Base-by-base conservation (phyloP, 1,284 basidiomycete species). In the Singerocomus inundabilis region DNA sequence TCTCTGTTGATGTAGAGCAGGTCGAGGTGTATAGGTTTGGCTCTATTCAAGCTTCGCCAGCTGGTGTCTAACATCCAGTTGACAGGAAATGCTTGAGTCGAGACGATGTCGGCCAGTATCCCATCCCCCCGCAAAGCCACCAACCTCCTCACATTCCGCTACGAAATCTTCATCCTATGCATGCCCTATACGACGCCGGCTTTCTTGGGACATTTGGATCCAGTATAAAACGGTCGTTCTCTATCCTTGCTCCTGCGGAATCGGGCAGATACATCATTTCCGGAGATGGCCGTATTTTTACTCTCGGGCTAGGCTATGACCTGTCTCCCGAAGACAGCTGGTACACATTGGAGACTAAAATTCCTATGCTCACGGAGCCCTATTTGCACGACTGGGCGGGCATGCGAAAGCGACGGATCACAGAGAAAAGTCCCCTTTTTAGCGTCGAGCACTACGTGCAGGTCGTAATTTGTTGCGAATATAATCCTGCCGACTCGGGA, bases 131-230 rank as follows among this genome's bases (percentile, higher is more conserved):
- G 4, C 54, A 57, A 35, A 64, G 70, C 5, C 63, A 74, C 43
- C 88, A 91, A 56, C 87, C 88, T 21, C 88, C 88, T 7, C 66
- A 71, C 43, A 52, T 71, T 38, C 79, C 82, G 7, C 70, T 91
- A 25, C 76, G 74, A 15, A 62, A 73, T 36, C 68, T 80, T 2
- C 81, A 86, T 56, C 72, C 77, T 10, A 58, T 84, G 33, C 70
- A 74, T 32, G 60, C 72, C 6, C 57, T 88, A 24, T 85, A 80
- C 56, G 77, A 82, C 18, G 65, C 79, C 30, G 81, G 80, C 8
- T 63, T 86, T 25, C 51, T 73, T 21, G 53, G 63, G 41, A 40
- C 63, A 25, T 31, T 59, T 37, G 36, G 56, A 37, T 59, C 70
- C 12, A 62, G 64, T 4, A 38, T 56, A 29, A 60, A 57, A 9